Evolutionary conservation across 1,139 yeast genomes (phyloP).

Genomic region (Spencermartinsiella ligniputridi): DNA sequence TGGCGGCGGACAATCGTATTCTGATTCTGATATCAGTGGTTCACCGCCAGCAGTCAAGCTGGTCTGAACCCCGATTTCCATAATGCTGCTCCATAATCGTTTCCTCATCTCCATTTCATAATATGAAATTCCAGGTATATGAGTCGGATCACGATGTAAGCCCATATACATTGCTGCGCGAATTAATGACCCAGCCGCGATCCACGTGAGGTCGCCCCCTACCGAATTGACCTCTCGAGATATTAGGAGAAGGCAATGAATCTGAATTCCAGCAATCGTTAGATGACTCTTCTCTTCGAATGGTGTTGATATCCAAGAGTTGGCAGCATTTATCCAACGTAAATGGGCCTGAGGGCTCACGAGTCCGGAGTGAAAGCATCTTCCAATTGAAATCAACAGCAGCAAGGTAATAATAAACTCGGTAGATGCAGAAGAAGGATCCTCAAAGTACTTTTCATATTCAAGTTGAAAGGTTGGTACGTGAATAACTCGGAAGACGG

Average conservation of each 20-base stretch:
- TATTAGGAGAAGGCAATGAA: slow-evolving; percentile 2
- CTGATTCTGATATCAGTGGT: slow-evolving; percentile 2
- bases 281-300: not conserved
- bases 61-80: slow-evolving; percentile 1
- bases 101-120: slow-evolving; percentile 4
- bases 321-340: not conserved
- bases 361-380: not conserved
- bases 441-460: slow-evolving; percentile 3
- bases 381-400: slow-evolving; percentile 1
- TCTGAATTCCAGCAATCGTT: slow-evolving; percentile 1
- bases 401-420: not conserved
- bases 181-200: slow-evolving; percentile 1
- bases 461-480: slow-evolving; percentile 1
- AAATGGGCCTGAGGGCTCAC: not conserved
- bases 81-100: slow-evolving; percentile 4
- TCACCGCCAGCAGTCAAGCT: slow-evolving; percentile 4
- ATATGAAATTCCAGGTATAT: not conserved
- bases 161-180: slow-evolving; percentile 4
- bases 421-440: not conserved
- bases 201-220: slow-evolving; percentile 4
- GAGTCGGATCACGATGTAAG: not conserved
- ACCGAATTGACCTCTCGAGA: slow-evolving; percentile 3
- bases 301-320: slow-evolving; percentile 1
- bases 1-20: slow-evolving; percentile 1
- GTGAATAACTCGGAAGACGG: not conserved